Conservation (phyloP, 176 grass and related monocot genomes). For the Musa beccarii region DNA sequence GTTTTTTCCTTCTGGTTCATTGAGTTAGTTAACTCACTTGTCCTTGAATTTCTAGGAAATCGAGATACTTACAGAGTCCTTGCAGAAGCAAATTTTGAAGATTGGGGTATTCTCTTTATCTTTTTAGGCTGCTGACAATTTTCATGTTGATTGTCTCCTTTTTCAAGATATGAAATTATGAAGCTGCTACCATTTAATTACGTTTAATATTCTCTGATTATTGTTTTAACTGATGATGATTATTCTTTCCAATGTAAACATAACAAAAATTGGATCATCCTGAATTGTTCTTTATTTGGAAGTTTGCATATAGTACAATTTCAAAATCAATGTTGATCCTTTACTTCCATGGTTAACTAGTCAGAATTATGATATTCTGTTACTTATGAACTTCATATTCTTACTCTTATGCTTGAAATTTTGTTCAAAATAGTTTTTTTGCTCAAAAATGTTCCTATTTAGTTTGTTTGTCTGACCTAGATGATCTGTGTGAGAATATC, state of each 20-base stretch:
- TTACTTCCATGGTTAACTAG: not conserved
- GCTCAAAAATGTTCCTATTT: too few relatives aligned
- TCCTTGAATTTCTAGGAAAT: constrained; percentile 39
- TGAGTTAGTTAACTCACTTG: not conserved
- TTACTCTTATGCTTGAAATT: not conserved
- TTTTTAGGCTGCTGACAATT: not conserved
- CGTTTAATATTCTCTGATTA: too few relatives aligned
- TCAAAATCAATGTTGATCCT: too few relatives aligned
- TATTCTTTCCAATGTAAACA: too few relatives aligned
- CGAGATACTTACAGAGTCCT: constrained; percentile 25
- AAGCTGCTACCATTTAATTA: not conserved
- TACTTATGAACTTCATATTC: not conserved
- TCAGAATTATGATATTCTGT: not conserved
- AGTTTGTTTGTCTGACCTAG: too few relatives aligned
- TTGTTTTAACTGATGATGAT: too few relatives aligned
- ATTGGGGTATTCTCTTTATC: constrained; percentile 29
- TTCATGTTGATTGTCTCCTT: not conserved
- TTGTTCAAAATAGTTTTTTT: not conserved
- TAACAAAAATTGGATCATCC: too few relatives aligned
- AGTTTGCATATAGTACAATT: too few relatives aligned
- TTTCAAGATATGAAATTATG: not conserved
- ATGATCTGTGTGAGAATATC: too few relatives aligned
- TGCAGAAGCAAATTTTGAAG: constrained; percentile 29
- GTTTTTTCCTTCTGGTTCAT: not conserved
- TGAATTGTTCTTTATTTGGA: too few relatives aligned